These are phyloP conservation scores for Colletotrichum sp. DNA, from an alignment of 2,329 filamentous ascomycete genomes.

Conservation along the genomic window DNA sequence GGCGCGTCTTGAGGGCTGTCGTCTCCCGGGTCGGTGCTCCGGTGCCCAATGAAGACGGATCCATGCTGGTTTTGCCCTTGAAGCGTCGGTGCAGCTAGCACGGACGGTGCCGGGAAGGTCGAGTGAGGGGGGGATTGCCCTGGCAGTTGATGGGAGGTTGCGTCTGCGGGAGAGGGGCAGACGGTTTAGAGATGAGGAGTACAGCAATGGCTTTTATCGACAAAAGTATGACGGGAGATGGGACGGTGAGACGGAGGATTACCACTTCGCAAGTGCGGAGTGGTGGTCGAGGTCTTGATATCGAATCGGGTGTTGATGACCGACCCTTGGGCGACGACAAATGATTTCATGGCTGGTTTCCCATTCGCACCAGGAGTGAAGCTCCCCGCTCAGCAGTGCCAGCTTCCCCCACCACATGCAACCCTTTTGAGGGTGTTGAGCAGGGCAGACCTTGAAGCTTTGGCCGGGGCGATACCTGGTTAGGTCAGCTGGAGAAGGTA, in stretches of 20 bases:
- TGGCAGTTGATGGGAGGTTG: neutral
- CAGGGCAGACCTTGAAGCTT: constrained; percentile 10
- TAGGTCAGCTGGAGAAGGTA: neutral
- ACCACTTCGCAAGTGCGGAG: neutral
- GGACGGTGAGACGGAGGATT: neutral
- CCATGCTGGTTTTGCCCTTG: neutral
- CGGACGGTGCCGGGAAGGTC: neutral
- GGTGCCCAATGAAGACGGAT: constrained; percentile 2
- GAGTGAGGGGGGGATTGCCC: neutral
- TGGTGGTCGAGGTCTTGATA: neutral
- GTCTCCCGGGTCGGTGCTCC: neutral
- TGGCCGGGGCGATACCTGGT: neutral
- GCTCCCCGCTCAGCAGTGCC: neutral
- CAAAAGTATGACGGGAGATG: neutral
- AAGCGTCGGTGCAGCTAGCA: constrained; percentile 12
- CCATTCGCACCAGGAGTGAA: constrained; percentile 1
- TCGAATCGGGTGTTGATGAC: neutral
- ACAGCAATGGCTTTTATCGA: neutral
- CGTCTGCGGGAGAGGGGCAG: neutral
- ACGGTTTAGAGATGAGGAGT: neutral
- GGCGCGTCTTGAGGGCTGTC: constrained; percentile 1
- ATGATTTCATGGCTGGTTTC: constrained; percentile 14
- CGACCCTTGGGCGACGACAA: neutral
- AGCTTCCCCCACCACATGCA: constrained; percentile 16
- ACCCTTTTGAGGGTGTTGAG: neutral